A percentile compares a stretch with the other conserved stretches of the same genome.
These are phyloP conservation scores for Allantophomopsis lycopodina DNA, from an alignment of 2,329 filamentous ascomycete species.

Conservation along the genomic window DNA sequence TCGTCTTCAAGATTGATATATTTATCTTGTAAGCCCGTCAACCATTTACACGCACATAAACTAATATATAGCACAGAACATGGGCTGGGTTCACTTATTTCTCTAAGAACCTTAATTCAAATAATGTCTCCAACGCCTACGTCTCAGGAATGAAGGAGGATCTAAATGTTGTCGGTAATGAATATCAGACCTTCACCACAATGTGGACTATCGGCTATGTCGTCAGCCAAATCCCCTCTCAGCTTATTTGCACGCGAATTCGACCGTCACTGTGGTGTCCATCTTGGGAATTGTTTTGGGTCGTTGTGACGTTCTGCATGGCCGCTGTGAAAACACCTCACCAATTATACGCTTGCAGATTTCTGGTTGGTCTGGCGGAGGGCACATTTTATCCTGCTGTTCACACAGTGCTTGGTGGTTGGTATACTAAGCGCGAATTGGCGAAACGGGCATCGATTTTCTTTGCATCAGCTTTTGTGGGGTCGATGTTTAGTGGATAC, in stretches of 20 bases:
- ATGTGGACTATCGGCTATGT: constrained; percentile 36
- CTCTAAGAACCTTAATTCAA: constrained; percentile 15
- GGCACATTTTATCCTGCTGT: constrained; percentile 20
- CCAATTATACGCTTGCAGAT: constrained; percentile 24
- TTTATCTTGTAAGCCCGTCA: constrained; percentile 27
- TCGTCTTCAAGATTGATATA: constrained; percentile 40
- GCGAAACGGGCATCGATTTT: constrained; percentile 45
- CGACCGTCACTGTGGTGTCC: constrained; percentile 29
- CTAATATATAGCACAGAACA: constrained; percentile 8
- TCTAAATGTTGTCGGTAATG: constrained; percentile 22
- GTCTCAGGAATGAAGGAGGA: constrained; percentile 26
- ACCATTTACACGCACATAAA: neutral
- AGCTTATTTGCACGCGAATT: constrained; percentile 24
- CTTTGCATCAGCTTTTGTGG: constrained; percentile 38
- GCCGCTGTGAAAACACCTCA: constrained; percentile 17
- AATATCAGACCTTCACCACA: constrained; percentile 26
- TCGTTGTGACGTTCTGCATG: constrained; percentile 19
- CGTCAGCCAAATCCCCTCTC: constrained; percentile 27
- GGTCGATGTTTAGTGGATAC: constrained; percentile 32
- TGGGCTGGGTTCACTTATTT: constrained; percentile 17
- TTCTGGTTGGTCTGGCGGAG: constrained; percentile 37
- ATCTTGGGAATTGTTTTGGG: constrained; percentile 32
- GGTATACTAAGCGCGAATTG: constrained; percentile 34
- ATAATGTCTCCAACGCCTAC: constrained; percentile 23
- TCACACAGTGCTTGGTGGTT: constrained; percentile 19